Base-by-base conservation (phyloP, 495 filamentous ascomycete species). In the Talaromyces adpressus region DNA sequence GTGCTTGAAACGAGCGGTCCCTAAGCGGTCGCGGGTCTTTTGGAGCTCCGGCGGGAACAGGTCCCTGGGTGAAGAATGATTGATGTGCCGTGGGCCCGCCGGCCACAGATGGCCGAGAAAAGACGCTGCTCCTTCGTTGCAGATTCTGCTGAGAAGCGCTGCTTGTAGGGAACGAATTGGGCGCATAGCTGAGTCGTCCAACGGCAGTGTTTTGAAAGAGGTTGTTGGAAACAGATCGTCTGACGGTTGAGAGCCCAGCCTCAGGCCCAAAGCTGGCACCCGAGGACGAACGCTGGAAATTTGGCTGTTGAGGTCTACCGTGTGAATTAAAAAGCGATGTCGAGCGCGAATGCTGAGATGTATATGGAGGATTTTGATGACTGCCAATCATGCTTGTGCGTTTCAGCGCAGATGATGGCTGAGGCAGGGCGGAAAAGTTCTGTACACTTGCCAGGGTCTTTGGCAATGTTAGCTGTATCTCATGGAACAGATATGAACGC, bases 371-470 rank as follows among this genome's bases (percentile, higher is more conserved):
- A 69, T 86, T 87, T 70, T 87, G 84, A 66, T 82, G 77, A 65
- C 83, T 84, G 60, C 86, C 86, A 54, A 87, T 88, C n/a, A 91
- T 93, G 68, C 86, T 96, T 7, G 91, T 90, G 71, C 94, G 91
- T 76, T 97, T 97, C 80, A 98, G 83, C 25, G 94, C 91, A n/a
- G 94, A 97, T n/a, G 89, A 80, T 5, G 92, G 92, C 73, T 92
- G 90, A 5, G 93, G 92, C 61, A 96, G 89, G n/a, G 85, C 79
- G 45, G 89, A 87, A 69, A 88, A 93, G 73, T 86, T 84, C 70
- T 86, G 90, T 69, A 93, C 82, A 68, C 85, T 83, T 65, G 86
- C 91, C 49, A 95, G 84, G 29, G 91, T 93, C 91, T 94, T 73
- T 25, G 64, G 66, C 51, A 61, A 56, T 64, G 67, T 65, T 25